Percentiles rank a stretch among this genome's conserved stretches.
phyloP scores from a whole-genome alignment of 768 basidiomycete genomes.

The Tricholoma flavovirens region DNA sequence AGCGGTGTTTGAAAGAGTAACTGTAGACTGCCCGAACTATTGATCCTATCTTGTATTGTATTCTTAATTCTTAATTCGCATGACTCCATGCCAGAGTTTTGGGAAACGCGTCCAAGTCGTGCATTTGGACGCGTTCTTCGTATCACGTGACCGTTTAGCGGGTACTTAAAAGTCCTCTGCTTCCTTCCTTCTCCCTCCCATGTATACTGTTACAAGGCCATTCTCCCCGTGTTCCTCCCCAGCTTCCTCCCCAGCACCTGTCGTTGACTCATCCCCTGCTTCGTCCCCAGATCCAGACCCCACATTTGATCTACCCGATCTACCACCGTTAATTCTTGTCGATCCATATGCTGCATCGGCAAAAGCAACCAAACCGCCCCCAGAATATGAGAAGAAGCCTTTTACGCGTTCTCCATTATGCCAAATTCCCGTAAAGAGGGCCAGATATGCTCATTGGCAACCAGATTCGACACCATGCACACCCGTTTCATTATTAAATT shows the following conservation, averaged over 20 bases:
- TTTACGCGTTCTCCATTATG: conserved; percentile 9
- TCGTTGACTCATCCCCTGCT: conserved; percentile 25
- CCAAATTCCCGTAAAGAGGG: conserved; percentile 6
- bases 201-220: conserved; percentile 11
- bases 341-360: conserved; percentile 60
- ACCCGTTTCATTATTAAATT: conserved; percentile 4
- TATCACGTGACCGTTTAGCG: conserved; percentile 17
- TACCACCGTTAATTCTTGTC: conserved; percentile 12
- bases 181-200: conserved; percentile 5
- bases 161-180: not conserved
- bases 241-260: conserved; percentile 39
- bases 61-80: not conserved
- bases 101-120: not conserved
- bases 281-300: conserved; percentile 23
- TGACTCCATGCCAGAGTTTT: not conserved
- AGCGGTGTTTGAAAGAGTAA: conserved; percentile 30
- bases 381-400: conserved; percentile 38
- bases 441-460: conserved; percentile 11
- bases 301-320: conserved; percentile 11
- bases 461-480: not conserved
- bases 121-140: conserved; percentile 3
- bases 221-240: conserved; percentile 42
- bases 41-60: not conserved
- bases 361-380: conserved; percentile 37
- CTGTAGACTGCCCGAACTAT: conserved; percentile 28